Evolutionary conservation across 1,284 basidiomycete species (phyloP), one percentile per base, ranked within the genome.

Genomic region (Afroboletus lepidellus): DNA sequence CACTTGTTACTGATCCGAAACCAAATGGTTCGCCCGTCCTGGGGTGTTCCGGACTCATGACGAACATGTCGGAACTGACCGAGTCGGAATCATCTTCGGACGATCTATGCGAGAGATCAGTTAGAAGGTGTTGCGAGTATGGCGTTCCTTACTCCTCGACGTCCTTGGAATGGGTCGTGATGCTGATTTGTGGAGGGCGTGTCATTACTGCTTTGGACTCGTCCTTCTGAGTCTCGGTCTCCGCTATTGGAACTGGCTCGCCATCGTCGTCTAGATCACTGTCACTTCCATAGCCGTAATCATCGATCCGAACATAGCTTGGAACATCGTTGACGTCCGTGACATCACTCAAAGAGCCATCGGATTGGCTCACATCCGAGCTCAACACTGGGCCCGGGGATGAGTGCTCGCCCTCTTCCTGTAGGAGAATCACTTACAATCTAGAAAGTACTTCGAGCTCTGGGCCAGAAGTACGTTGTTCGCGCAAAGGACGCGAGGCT

Each of bases 251-350:
- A 42, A 38, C 34, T 2, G 47, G 33, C 1, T 47, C 56, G 1
- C 54, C 48, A 3, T 59, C 54, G 2, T 60, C 58, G 9, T 70
- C 66, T 21, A 69, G 63, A 30, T 66, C 64, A 13, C 67, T 66
- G 41, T 66, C 66, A 7, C 63, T 65, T 23, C 8, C 62, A 44
- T 69, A 66, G 11, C 55, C 65, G 53, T 67, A 66, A 2, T 60
- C 59, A 8, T 60, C 47, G 1, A 63, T 33, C 18, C 11, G 41
- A 49, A 30, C 18, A 3, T 41, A 25, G 5, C 20, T 46, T 0
- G 58, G 64, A 21, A 65, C 23, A 11, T 55, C 48, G 8, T 51
- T 46, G 12, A 21, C 47, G 12, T 44, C 50, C 25, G 47, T 49
- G 39, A 69, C 34, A 27, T 65, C 58, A 21, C 46, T 41, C 39